phyloP scores from a whole-genome alignment of 176 grass and related monocot species.

The Bolboschoenus planiculmis region DNA sequence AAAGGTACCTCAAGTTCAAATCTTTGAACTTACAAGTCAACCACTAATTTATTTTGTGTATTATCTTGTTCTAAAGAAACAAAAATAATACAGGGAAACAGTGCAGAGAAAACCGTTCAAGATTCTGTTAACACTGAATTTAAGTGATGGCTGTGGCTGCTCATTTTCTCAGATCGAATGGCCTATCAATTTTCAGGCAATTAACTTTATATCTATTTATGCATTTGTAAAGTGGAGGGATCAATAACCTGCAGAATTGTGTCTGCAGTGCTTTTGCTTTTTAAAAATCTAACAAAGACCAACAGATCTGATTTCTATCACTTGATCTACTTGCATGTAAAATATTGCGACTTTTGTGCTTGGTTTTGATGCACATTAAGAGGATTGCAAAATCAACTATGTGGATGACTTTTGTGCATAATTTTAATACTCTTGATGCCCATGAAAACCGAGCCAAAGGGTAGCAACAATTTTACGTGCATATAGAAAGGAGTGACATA shows the following conservation, averaged over 20 bases:
- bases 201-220: slow-evolving; percentile 16
- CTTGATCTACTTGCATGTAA: background rate
- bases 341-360: background rate
- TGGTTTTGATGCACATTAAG: background rate
- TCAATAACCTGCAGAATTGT: background rate
- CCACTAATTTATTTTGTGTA: background rate
- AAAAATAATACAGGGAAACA: slow-evolving; percentile 62
- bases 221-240: background rate
- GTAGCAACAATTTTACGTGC: background rate
- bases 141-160: slow-evolving; percentile 76
- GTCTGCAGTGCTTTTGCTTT: background rate
- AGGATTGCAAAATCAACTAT: background rate
- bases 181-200: slow-evolving; percentile 73
- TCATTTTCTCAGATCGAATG: slow-evolving; percentile 57
- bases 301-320: background rate
- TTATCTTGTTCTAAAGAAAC: slow-evolving; percentile 25
- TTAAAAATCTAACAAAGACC: background rate
- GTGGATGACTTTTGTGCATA: background rate
- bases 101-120: slow-evolving; percentile 58
- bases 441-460: background rate
- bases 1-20: slow-evolving; percentile 42
- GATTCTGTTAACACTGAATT: slow-evolving; percentile 75
- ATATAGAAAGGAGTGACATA: background rate
- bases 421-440: background rate
- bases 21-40: background rate